Conservation (phyloP, 2,329 filamentous ascomycete genomes). For the Colletotrichum echinochloae region DNA sequence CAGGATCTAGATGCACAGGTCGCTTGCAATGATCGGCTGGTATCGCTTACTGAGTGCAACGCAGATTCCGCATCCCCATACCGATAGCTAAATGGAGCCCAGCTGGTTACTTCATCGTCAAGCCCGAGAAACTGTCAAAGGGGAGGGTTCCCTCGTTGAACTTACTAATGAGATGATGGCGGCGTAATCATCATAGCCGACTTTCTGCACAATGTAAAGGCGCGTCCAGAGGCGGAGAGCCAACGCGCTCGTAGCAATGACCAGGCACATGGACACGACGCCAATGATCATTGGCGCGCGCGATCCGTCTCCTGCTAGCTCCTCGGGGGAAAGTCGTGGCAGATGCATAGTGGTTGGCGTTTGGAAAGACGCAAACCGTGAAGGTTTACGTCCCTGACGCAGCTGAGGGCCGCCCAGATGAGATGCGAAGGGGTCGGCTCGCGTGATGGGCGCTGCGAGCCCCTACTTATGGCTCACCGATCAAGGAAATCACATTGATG, state of each 20-base stretch:
- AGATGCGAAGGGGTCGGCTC: background rate
- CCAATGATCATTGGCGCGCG: constrained; percentile 34
- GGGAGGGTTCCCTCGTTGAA: background rate
- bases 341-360: constrained; percentile 14
- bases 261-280: constrained; percentile 42
- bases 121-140: background rate
- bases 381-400: background rate
- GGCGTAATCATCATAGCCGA: constrained; percentile 46
- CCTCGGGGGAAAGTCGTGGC: constrained; percentile 25
- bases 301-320: constrained; percentile 34
- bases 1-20: background rate
- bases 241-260: constrained; percentile 40
- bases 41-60: constrained; percentile 23
- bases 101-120: background rate
- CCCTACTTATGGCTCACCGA: background rate
- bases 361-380: background rate
- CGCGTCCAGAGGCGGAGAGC: constrained; percentile 45
- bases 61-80: constrained; percentile 23
- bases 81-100: constrained; percentile 12
- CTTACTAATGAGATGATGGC: constrained; percentile 44
- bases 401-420: background rate
- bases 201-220: constrained; percentile 43
- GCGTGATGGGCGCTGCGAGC: background rate
- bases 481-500: background rate
- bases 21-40: no score